Percentiles rank a stretch among this genome's conserved stretches.
These are phyloP conservation scores for Pythium apleroticum DNA, from an alignment of 352 stramenopile species.

Conservation along the genomic window DNA sequence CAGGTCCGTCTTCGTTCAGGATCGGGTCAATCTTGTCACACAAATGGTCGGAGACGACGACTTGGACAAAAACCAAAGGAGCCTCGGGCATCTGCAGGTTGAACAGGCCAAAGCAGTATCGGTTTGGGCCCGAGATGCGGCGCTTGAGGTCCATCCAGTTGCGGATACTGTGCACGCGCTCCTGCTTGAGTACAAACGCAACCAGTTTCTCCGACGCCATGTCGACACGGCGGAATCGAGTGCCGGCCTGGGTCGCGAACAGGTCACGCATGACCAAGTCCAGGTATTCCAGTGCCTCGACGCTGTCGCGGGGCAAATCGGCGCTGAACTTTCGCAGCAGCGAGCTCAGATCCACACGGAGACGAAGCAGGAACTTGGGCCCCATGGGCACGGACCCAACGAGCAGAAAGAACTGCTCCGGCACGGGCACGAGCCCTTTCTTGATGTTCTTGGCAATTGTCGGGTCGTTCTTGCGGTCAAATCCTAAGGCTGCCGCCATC, in stretches of 20 bases:
- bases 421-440: conserved; percentile 73
- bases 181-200: conserved; percentile 70
- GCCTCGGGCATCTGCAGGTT: conserved; percentile 72
- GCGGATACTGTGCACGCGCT: conserved; percentile 74
- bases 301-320: conserved; percentile 42
- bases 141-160: conserved; percentile 66
- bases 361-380: conserved; percentile 68
- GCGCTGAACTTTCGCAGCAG: conserved; percentile 53
- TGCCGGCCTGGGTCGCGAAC: conserved; percentile 79
- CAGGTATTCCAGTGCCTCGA: conserved; percentile 73
- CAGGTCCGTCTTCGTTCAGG: conserved; percentile 47
- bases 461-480: conserved; percentile 79
- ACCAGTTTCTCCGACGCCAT: conserved; percentile 66
- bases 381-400: conserved; percentile 69
- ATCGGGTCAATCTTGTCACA: conserved; percentile 65
- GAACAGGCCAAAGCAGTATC: conserved; percentile 84
- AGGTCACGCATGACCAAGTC: conserved; percentile 83
- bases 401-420: conserved; percentile 80
- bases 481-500: conserved; percentile 68
- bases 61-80: conserved; percentile 78
- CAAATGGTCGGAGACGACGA: conserved; percentile 67
- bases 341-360: conserved; percentile 63
- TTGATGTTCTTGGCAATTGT: conserved; percentile 87
- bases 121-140: conserved; percentile 59
- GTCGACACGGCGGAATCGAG: conserved; percentile 80